Base-by-base conservation (phyloP, 805 yeast genomes). In the Teunomyces pallodes region DNA sequence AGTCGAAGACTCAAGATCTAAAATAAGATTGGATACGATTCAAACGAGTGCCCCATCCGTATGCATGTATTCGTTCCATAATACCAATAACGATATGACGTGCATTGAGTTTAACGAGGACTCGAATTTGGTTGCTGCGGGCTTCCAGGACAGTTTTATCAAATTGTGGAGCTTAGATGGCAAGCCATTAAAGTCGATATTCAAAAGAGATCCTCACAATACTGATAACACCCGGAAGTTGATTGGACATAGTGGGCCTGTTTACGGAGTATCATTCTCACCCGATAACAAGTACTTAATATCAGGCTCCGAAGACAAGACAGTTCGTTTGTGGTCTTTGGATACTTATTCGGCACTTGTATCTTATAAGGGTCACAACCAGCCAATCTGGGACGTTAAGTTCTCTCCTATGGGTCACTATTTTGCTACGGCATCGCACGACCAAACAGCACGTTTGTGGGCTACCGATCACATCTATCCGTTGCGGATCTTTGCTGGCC, bases 391-490 rank as follows among this genome's bases (percentile, higher is more conserved):
- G 99, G 98, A 94, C 64, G 97, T 94, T 6, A 81, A 86, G 58
- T 94, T 90, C 61, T 84, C 96, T 2, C 99, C 99, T 2, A 72
- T 87, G 58, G 99, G 99, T 4, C 98, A 94, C 69, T 94, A 94
- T 70, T 94, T 94, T 67, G 97, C 95, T n/a, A 91, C 97, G 0
- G 97, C 95, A 0, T 89, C 97, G 2, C 97, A 91, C 62, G 99
- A 94, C 64, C 97, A 91, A 65, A 94, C 99, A 0, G 98, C 98
- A 1, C 79, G 98, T 52, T 75, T 94, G 48, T 94, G 99, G 99
- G 90, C 96, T 24, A 90, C 96, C 57, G 99, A 94, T 65, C 99
- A 94, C 67, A 91, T 94, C 40, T 91, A 92, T 64, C 98, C 99
- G 32, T 75, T 94, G 58, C 77, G 99, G 56, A 88, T 94, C 24